Evolutionary conservation across 2,329 filamentous ascomycete species (phyloP), one percentile per base, ranked within the genome.

Genomic region (Geosmithia morbida): DNA sequence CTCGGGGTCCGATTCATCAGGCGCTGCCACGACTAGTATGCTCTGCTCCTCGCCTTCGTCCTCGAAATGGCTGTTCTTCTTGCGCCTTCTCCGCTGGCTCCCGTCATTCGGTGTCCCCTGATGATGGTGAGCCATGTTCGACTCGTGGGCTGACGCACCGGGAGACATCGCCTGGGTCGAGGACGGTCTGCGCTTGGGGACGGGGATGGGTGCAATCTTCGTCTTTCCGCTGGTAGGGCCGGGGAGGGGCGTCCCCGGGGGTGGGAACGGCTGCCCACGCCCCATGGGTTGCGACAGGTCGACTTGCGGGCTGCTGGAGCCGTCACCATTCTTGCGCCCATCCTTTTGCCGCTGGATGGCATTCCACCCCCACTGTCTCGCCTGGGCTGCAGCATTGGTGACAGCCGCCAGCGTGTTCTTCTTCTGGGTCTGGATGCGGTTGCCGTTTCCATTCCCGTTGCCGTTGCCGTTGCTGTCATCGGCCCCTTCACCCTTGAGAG

Each of bases 231-330:
- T 77, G 1, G 82, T 83, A 41, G 71, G 77, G 2, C 62, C 57
- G 5, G 88, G 87, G 1, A 94, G 70, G 3, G 88, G 87, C 43
- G 75, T 81, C 2, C 87, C 88, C 2, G 84, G 85, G 8, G 87
- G 87, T 44, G 87, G 87, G 17, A 94, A 68, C 1, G 87, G 87
- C 54, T 84, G 82, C 0, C 87, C 87, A 40, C 87, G 76, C 1
- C 88, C 88, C 68, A 94, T 87, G 2, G 87, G 87, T 55, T 86
- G 77, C 52, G 61, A 65, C 50, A 75, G 53, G 64, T 78, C 61
- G 51, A 77, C 59, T 8, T 37, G 33, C 59, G 59, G 20, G 49
- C 56, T 20, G 52, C 49, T 17, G 6, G 44, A 40, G 14, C 57
- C 57, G 3, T 66, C 63, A 14, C 55, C 56, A 20, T 58, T 56